Evolutionary conservation across 2,329 filamentous ascomycete genomes (phyloP).

Genomic region (Botrytis paeoniae): DNA sequence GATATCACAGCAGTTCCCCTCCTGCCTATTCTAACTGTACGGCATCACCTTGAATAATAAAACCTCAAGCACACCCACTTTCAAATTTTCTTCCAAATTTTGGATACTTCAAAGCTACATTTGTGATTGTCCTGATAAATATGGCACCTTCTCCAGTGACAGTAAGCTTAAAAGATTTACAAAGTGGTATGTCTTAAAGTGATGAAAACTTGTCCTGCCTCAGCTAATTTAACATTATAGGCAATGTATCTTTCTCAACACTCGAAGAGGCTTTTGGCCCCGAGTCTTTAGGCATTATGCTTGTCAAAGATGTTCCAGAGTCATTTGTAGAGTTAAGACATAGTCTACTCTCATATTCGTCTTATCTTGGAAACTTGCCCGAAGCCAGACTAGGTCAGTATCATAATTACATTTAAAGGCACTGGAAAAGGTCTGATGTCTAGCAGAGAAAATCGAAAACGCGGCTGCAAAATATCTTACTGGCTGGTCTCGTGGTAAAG

Average conservation of each 20-base stretch:
- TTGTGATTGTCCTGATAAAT: background rate
- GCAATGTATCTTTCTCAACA: conserved; percentile 63
- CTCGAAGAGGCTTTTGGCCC: conserved; percentile 84
- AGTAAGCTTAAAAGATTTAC: conserved; percentile 59
- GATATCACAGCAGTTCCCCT: background rate
- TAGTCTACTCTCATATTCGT: conserved; percentile 78
- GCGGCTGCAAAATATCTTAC: conserved; percentile 61
- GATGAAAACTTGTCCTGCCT: background rate
- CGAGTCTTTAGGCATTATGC: conserved; percentile 82
- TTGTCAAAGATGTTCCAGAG: conserved; percentile 81
- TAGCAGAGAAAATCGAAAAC: conserved; percentile 55
- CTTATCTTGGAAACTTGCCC: conserved; percentile 81
- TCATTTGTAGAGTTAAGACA: conserved; percentile 70
- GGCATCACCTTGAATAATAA: background rate
- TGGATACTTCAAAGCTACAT: background rate
- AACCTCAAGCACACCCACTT: background rate
- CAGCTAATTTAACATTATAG: conserved; percentile 42
- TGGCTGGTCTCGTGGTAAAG: conserved; percentile 79
- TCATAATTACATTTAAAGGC: background rate
- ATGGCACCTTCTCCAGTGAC: conserved; percentile 41
- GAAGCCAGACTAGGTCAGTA: conserved; percentile 64
- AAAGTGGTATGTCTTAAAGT: conserved; percentile 48
- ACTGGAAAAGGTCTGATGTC: conserved; percentile 21
- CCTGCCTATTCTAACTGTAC: background rate
- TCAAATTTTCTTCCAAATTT: background rate